Conservation (phyloP, 768 basidiomycete genomes). For the Tricholoma terreum region DNA sequence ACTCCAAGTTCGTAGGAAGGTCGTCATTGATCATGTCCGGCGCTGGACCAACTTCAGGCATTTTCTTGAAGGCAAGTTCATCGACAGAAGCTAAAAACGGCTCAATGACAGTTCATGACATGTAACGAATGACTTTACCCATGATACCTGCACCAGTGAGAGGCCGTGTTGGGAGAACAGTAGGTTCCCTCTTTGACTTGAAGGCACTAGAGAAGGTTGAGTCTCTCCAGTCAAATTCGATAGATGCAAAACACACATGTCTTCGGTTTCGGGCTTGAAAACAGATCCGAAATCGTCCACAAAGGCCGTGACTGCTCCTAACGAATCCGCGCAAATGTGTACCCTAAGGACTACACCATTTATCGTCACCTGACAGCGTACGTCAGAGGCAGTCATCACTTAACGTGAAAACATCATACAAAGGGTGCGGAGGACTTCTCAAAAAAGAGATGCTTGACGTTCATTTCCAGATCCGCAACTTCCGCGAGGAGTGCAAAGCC, state of each 20-base stretch:
- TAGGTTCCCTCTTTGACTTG: conserved; percentile 26
- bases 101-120: not conserved
- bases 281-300: conserved; percentile 47
- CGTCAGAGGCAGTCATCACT: not conserved
- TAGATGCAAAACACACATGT: conserved; percentile 20
- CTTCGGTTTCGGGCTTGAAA: conserved; percentile 33
- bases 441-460: conserved; percentile 32
- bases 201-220: conserved; percentile 19
- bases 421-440: not conserved
- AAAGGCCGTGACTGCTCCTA: conserved; percentile 55
- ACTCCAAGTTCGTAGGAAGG: conserved; percentile 84
- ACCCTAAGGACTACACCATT: conserved; percentile 51
- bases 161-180: conserved; percentile 28
- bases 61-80: conserved; percentile 70
- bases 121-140: conserved; percentile 26
- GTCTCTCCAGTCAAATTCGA: not conserved
- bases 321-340: conserved; percentile 78
- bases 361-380: conserved; percentile 46
- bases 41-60: conserved; percentile 74
- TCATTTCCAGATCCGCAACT: conserved; percentile 46
- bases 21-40: conserved; percentile 93
- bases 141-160: conserved; percentile 26
- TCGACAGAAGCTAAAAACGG: conserved; percentile 63
- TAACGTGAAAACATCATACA: not conserved
- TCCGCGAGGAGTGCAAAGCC: conserved; percentile 73